Evolutionary conservation across 2,329 filamentous ascomycete genomes (phyloP).

Genomic region (Aspergillus amoenus): DNA sequence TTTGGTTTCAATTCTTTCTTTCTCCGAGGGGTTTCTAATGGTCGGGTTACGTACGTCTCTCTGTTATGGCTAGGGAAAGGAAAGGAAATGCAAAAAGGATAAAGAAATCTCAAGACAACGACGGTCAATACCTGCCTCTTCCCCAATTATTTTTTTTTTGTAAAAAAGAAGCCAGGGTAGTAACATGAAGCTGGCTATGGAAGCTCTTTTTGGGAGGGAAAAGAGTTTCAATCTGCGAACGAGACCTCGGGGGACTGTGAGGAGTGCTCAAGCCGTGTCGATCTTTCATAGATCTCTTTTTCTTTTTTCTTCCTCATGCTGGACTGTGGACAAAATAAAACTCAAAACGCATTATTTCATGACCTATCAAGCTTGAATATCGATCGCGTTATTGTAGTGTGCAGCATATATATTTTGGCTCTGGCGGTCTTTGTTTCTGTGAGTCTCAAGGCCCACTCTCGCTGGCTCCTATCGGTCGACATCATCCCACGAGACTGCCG

Average conservation of each 20-base stretch:
- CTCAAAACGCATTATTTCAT: constrained; percentile 21
- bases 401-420: neutral
- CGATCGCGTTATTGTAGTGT: neutral
- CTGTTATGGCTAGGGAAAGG: constrained; percentile 30
- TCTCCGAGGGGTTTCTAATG: constrained; percentile 32
- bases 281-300: constrained; percentile 11
- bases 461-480: no score
- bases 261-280: constrained; percentile 8
- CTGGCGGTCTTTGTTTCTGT: neutral
- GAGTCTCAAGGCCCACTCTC: no score
- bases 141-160: constrained; percentile 13
- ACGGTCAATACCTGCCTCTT: constrained; percentile 12
- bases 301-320: neutral
- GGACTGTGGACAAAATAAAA: constrained; percentile 13
- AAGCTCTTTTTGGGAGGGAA: constrained; percentile 7
- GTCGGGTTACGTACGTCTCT: constrained; percentile 39
- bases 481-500: no score
- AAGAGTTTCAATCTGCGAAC: constrained; percentile 10
- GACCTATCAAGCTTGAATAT: neutral
- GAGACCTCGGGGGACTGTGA: neutral
- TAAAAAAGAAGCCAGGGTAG: constrained; percentile 7
- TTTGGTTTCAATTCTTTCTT: constrained; percentile 19
- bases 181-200: neutral
- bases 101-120: constrained; percentile 6
- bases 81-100: constrained; percentile 15